Evolutionary conservation across 371 early-diverging fungal species (phyloP).

Genomic region (Syncephalastrum monosporum): DNA sequence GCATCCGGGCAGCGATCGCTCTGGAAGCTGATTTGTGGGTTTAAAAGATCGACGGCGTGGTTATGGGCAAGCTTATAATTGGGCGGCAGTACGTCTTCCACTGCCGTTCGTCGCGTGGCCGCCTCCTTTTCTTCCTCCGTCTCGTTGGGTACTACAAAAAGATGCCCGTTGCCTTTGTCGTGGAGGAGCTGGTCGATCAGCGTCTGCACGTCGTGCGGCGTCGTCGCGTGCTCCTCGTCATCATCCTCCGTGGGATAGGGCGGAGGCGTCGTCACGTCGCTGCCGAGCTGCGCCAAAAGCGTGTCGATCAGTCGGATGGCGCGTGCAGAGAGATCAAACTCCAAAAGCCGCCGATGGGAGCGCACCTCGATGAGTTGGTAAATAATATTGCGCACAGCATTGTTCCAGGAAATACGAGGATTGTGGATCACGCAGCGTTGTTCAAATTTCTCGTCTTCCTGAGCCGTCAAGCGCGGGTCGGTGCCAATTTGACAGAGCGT

Average conservation of each 20-base stretch:
- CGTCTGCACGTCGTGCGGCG: neutral
- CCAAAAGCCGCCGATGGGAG: neutral
- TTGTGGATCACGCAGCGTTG: slow-evolving; percentile 4
- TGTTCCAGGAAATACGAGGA: slow-evolving; percentile 6
- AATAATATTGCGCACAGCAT: slow-evolving; percentile 6
- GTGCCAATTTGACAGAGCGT: neutral
- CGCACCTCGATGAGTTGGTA: neutral
- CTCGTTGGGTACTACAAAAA: slow-evolving; percentile 54
- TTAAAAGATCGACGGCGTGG: neutral
- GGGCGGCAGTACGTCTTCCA: slow-evolving; percentile 13
- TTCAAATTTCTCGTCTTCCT: neutral
- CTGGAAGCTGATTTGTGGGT: neutral
- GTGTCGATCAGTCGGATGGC: slow-evolving; percentile 1
- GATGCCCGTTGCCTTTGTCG: neutral
- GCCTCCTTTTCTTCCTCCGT: slow-evolving; percentile 22
- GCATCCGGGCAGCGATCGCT: neutral
- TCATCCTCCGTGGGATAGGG: no score
- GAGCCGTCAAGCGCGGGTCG: no score
- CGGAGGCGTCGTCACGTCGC: neutral
- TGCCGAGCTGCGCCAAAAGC: slow-evolving; percentile 6
- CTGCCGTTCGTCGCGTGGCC: neutral
- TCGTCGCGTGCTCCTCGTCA: neutral
- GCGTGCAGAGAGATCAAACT: slow-evolving; percentile 2
- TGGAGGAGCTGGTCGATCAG: no score
- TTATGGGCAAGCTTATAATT: no score